Percentiles rank a stretch among this genome's conserved stretches.
Conservation (phyloP, 148 eudicot species). For the Polygonum aviculare region DNA sequence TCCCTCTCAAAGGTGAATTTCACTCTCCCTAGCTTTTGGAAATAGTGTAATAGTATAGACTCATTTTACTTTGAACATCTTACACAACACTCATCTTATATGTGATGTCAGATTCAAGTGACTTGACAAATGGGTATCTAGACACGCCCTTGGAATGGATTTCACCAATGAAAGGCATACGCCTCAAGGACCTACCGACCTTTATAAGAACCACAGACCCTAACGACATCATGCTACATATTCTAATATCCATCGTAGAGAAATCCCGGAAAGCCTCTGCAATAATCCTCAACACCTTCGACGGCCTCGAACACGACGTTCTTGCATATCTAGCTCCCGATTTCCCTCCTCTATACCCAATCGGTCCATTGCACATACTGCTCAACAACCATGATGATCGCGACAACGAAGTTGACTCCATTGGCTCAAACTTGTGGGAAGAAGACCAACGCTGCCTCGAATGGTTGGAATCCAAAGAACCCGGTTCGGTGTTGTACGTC, state of each 20-base stretch:
- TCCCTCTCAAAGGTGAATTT: slow-evolving; percentile 30
- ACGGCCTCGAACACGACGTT: slow-evolving; percentile 27
- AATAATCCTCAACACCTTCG: slow-evolving; percentile 32
- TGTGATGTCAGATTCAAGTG: not conserved
- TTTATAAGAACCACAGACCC: slow-evolving; percentile 35
- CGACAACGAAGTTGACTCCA: not conserved
- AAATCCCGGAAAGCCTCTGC: slow-evolving; percentile 21
- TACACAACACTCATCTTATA: not conserved
- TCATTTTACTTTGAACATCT: not conserved
- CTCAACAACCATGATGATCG: not conserved
- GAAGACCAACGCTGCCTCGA: not conserved
- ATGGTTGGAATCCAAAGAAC: not conserved
- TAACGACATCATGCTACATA: slow-evolving; percentile 28
- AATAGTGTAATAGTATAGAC: no score
- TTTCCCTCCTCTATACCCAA: slow-evolving; percentile 27
- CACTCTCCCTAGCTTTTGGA: no score
- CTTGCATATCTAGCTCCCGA: slow-evolving; percentile 14
- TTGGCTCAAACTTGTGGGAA: not conserved
- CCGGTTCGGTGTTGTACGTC: not conserved
- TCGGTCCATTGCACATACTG: slow-evolving; percentile 29
- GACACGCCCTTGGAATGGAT: not conserved
- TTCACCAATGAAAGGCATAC: not conserved
- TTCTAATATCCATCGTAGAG: not conserved
- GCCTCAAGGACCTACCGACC: slow-evolving; percentile 27
- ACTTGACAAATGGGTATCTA: slow-evolving; percentile 3